Evolutionary conservation across 2,329 filamentous ascomycete genomes (phyloP), one percentile per base, ranked within the genome.

Genomic region (Waltergamsia citrina): DNA sequence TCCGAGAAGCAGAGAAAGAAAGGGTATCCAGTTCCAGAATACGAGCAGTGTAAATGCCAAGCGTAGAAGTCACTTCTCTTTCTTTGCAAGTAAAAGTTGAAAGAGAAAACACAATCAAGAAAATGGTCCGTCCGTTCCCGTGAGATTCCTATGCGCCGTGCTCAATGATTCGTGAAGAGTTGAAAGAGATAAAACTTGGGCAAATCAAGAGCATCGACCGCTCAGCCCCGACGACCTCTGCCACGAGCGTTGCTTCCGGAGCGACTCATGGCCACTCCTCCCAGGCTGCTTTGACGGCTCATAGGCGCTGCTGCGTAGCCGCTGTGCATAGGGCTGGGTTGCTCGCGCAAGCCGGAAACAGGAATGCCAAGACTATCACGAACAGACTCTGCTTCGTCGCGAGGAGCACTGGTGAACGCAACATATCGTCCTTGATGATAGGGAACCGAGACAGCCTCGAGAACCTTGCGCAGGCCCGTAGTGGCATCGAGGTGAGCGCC

Each of bases 221-320:
- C 18, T 30, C n/a, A 57, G 33, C 48, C 52, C 45, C 59, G 58
- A 33, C 60, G 54, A 33, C 57, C 50, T 47, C 63, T 64, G 32
- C 69, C 69, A 33, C 69, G 60, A 16, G 62, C 63, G 41, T 67
- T 72, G 29, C 63, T 69, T 20, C 66, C 67, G 46, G 70, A 65
- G 16, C 72, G 60, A 42, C 69, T 75, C 71, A 75, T 75, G 10
- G 68, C 59, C 21, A 65, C 65, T 27, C 71, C 72, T 17, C 69
- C 69, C 4, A 67, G 56, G 35, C 69, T 73, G 52, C 66, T 73
- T 49, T 70, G 68, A 24, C 69, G 65, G 44, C 69, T 74, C 67
- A 74, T 74, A 2, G 70, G 63, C 11, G 58, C 57, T 0, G 60
- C 63, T 0, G 56, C 56, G 18, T 54, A 35, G 14, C 41, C 43